Evolutionary conservation across 2,329 filamentous ascomycete species (phyloP), one percentile per base, ranked within the genome.

Genomic region (Lizonia empirigonia): DNA sequence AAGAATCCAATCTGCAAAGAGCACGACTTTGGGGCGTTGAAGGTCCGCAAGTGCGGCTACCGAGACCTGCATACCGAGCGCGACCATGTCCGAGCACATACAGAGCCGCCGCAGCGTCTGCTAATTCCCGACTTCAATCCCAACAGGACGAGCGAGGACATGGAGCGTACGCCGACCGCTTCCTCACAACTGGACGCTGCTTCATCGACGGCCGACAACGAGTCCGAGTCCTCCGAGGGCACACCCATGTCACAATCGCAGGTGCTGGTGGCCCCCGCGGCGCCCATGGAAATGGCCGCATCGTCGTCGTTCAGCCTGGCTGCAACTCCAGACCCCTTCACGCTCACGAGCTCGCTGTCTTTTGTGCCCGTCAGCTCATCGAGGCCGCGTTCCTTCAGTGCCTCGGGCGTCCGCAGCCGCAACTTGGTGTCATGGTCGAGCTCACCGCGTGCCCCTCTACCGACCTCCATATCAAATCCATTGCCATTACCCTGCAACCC

Each of bases 1-100:
- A 81, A 81, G 32, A 81, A 76, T 45, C 77, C 81, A 2, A 70
- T 85, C 20, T 85, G 82, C 67, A 82, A 83, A 59, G 82, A 84
- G 59, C 82, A 85, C 63, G 82, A 85, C 57, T 78, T 85, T 35
- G 77, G 81, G 20, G 81, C 77, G 12, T 72, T 83, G 16, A 80
- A 82, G 44, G 73, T 83, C 22, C 74, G 81, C 29, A 82, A 83
- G 39, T 85, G 82, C 61, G 82, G 82, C 15, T 84, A 79, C 59
- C 74, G 79, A 56, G 81, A 84, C 42, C 74, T 85, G 50, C 72
- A 76, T 22, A 69, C 78, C 18, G 82, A 85, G 62, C 68, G 73
- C 10, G 73, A 76, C 19, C 72, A 73, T 48, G 71, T 71, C 7
- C 64, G 69, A 39, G 63, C 64, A 12, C 69, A 74, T 27, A 67